Evolutionary conservation across 495 filamentous ascomycete species (phyloP), one percentile per base, ranked within the genome.

Genomic region (Tuber calosporum): DNA sequence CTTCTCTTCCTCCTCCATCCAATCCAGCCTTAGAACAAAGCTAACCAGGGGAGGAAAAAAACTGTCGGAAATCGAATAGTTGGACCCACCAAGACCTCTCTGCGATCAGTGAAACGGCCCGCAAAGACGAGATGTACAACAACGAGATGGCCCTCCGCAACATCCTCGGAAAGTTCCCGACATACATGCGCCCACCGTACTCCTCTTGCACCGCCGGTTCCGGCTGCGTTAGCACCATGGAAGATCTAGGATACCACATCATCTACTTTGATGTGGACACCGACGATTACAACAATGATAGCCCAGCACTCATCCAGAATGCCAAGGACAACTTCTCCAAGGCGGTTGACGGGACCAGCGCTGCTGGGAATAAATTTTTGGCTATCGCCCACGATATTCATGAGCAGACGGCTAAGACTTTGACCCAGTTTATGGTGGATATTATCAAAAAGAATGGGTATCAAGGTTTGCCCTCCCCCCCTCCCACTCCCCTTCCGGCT

Each of bases 181-280:
- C 80, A 20, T 85, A 85, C 73, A 84, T 85, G 74, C 82, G 84
- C 0, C 84, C 84, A 1, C 84, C 84, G 1, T 85, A 82, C 69
- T 83, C 77, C 19, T 79, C 75, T 19, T 85, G 84, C 48, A 66
- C 30, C 7, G 72, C 69, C 5, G 30, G 17, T 4, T 45, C 43
- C 43, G 73, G 53, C 0, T 85, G 84, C 72, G 43, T 79, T 17
- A n/a, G 26, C 2, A 78, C 81, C 1, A 77, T 84, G 74, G 67
- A 73, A 30, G 68, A 48, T 3, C 68, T 85, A 75, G 83, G 84
- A 0, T 84, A 84, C 45, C 84, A 84, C 42, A 81, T 85, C 41
- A 75, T 82, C 74, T 83, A 84, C 70, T 84, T 82, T 19, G 83
- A 85, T 41, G 67, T 85, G 19, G 84, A 85, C 62, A 84, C 84